These are phyloP conservation scores for Yamadazyma dendronema DNA, from an alignment of 1,139 yeast genomes.

Conservation along the genomic window DNA sequence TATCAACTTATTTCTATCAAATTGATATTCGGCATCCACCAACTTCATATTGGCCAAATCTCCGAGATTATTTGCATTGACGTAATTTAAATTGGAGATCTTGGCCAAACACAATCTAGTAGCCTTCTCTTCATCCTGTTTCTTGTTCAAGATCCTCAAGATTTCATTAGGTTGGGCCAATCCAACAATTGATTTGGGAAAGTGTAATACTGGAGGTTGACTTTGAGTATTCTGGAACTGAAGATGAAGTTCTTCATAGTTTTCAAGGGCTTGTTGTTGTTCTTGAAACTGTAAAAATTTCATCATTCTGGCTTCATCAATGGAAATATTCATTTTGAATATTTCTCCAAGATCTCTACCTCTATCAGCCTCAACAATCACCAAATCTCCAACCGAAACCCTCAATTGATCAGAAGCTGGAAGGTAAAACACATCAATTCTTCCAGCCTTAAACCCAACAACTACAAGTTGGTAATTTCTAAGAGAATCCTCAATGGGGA, in stretches of 20 bases:
- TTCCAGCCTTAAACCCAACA: conserved; percentile 83
- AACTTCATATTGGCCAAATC: conserved; percentile 33
- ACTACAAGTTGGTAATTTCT: conserved; percentile 47
- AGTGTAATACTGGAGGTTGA: conserved; percentile 39
- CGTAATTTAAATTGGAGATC: conserved; percentile 40
- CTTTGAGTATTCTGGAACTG: conserved; percentile 1
- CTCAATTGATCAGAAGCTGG: conserved; percentile 35
- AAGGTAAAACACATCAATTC: conserved; percentile 77
- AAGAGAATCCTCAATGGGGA: conserved; percentile 37
- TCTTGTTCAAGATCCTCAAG: conserved; percentile 56
- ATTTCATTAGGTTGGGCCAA: conserved; percentile 64
- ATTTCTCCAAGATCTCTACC: conserved; percentile 89
- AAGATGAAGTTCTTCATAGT: conserved; percentile 10
- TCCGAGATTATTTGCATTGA: conserved; percentile 8
- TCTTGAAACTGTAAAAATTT: conserved; percentile 56
- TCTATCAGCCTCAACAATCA: conserved; percentile 95
- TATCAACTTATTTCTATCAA: conserved; percentile 90
- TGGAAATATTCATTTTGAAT: conserved; percentile 59
- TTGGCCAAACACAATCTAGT: conserved; percentile 60
- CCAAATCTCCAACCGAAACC: conserved; percentile 66
- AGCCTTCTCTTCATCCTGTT: conserved; percentile 73
- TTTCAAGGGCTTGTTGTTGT: conserved; percentile 52
- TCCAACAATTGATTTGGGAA: conserved; percentile 75
- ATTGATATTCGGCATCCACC: conserved; percentile 88
- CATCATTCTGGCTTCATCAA: conserved; percentile 61